These are phyloP conservation scores for Xylariaceae sp. DNA, from an alignment of 2,329 filamentous ascomycete genomes.

Conservation along the genomic window DNA sequence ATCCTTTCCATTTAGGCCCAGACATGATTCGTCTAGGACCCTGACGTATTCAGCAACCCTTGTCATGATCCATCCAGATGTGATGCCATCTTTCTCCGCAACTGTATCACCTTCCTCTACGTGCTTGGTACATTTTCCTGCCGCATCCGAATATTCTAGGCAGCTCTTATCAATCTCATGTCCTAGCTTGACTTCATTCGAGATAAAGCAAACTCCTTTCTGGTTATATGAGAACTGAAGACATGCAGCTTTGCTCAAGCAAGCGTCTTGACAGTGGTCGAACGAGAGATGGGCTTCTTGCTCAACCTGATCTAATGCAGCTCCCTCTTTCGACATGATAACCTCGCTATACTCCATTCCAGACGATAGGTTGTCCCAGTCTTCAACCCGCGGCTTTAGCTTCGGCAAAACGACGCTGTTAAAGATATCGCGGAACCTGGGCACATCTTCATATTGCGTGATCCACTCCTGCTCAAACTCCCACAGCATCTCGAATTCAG, in stretches of 20 bases:
- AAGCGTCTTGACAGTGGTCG: not conserved
- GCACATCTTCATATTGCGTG: not conserved
- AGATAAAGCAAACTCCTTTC: not conserved
- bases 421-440: constrained; percentile 1
- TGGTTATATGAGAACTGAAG: constrained; percentile 4
- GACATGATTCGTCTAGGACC: not conserved
- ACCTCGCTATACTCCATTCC: constrained; percentile 1
- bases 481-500: not conserved
- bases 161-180: not conserved
- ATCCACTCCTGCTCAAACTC: constrained; percentile 1
- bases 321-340: not conserved
- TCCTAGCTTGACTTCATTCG: constrained; percentile 1
- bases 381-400: not conserved
- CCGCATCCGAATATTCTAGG: not conserved
- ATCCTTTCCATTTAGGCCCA: not conserved
- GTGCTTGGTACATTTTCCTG: constrained; percentile 4
- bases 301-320: not conserved
- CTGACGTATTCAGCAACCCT: not conserved
- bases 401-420: not conserved
- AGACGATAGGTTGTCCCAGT: constrained; percentile 1
- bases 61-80: not conserved
- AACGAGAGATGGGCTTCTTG: constrained; percentile 3
- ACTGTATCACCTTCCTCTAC: not conserved
- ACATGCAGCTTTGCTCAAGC: not conserved
- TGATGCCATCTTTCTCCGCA: not conserved